Evolutionary conservation across 2,329 filamentous ascomycete species (phyloP).

Genomic region (Ophiostoma himal-ulmi): DNA sequence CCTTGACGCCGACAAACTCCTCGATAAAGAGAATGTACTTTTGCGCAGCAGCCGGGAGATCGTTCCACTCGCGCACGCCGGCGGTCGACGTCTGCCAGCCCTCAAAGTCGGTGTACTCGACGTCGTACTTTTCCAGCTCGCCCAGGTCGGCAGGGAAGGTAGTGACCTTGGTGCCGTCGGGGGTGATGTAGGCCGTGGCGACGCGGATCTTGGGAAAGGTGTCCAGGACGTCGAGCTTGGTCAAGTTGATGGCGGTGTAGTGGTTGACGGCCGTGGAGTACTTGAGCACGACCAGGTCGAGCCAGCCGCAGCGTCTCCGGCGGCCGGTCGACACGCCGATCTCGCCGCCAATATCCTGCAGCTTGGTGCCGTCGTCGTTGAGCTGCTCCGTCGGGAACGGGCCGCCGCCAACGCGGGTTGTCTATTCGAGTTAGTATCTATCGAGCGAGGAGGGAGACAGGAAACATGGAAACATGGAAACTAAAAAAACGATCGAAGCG

Average conservation of each 20-base stretch:
- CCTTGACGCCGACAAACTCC: slow-evolving; percentile 55
- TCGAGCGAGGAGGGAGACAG: not conserved
- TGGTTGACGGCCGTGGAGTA: slow-evolving; percentile 45
- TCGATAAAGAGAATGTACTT: slow-evolving; percentile 63
- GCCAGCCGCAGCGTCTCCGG: slow-evolving; percentile 51
- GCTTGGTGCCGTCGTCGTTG: slow-evolving; percentile 35
- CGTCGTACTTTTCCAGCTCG: slow-evolving; percentile 51
- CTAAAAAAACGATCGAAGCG: too few species aligned
- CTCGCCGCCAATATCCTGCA: slow-evolving; percentile 34
- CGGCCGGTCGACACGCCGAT: slow-evolving; percentile 45
- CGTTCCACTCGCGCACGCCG: slow-evolving; percentile 52
- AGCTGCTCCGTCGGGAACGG: slow-evolving; percentile 56
- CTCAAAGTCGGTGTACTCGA: slow-evolving; percentile 61
- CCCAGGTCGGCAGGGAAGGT: slow-evolving; percentile 59
- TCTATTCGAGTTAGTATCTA: slow-evolving; percentile 29
- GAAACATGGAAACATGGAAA: not conserved
- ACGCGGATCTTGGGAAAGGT: slow-evolving; percentile 69
- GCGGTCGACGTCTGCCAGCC: slow-evolving; percentile 65
- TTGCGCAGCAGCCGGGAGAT: slow-evolving; percentile 58
- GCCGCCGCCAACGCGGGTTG: slow-evolving; percentile 53
- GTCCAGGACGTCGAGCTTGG: slow-evolving; percentile 65
- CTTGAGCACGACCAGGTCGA: slow-evolving; percentile 63
- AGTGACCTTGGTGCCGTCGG: slow-evolving; percentile 44
- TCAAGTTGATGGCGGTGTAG: slow-evolving; percentile 58
- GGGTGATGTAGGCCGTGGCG: slow-evolving; percentile 61